These are phyloP conservation scores for Colletotrichum neosansevieriae DNA, from an alignment of 2,329 filamentous ascomycete species.

Conservation along the genomic window DNA sequence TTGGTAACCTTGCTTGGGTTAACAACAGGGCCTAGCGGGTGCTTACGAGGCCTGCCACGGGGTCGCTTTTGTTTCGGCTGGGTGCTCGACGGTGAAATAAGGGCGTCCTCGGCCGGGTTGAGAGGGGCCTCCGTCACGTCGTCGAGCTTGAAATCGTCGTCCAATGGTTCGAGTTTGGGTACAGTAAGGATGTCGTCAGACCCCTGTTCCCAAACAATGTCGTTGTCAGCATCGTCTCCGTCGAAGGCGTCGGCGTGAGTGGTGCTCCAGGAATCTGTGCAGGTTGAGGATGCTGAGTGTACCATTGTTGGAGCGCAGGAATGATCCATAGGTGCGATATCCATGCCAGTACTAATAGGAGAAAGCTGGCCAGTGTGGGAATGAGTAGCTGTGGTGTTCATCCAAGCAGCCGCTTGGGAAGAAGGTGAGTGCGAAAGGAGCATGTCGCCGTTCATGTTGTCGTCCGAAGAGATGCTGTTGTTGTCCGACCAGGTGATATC, in stretches of 20 bases:
- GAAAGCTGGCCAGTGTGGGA: constrained; percentile 63
- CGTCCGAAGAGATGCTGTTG: constrained; percentile 59
- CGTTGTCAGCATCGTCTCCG: constrained; percentile 53
- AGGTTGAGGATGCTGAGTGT: constrained; percentile 61
- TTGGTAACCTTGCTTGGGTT: constrained; percentile 79
- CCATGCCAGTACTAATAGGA: constrained; percentile 64
- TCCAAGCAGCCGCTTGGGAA: constrained; percentile 50
- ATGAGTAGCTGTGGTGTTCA: constrained; percentile 46
- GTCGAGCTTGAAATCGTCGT: constrained; percentile 67
- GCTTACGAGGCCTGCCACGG: constrained; percentile 85
- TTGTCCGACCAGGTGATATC: constrained; percentile 60
- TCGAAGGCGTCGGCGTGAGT: constrained; percentile 52
- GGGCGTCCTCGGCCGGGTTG: constrained; percentile 42
- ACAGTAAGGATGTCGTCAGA: constrained; percentile 60
- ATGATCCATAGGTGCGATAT: constrained; percentile 53
- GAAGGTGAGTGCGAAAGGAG: constrained; percentile 50
- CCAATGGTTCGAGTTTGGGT: constrained; percentile 68
- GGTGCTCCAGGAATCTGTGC: constrained; percentile 59
- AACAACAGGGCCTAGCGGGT: constrained; percentile 72
- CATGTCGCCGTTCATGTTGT: constrained; percentile 48
- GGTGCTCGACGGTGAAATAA: constrained; percentile 39
- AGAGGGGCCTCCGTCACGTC: constrained; percentile 61
- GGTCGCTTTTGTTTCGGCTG: constrained; percentile 69
- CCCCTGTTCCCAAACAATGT: constrained; percentile 60
- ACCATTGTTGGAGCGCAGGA: constrained; percentile 57